A percentile compares a stretch with the other conserved stretches of the same genome.
phyloP scores from a whole-genome alignment of 139 green algal species.

The Chlorella sorokiniana region DNA sequence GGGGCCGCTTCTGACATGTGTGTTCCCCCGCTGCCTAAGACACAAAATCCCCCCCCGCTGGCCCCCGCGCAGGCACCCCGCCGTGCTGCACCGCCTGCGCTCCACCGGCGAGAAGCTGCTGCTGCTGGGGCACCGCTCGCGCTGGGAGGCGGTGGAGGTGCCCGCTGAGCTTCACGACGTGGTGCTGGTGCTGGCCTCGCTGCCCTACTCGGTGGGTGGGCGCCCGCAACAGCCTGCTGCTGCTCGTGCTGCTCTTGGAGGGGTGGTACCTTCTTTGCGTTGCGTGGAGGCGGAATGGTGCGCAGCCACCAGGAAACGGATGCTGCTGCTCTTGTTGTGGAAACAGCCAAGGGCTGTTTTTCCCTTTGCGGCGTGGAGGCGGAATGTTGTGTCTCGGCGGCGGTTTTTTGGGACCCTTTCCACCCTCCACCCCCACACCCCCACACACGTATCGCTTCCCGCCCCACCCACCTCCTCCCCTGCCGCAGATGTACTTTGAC shows the following conservation, averaged over 20 bases:
- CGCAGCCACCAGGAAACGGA: too few relatives aligned
- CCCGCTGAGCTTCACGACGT: not conserved
- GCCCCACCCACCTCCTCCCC: not conserved
- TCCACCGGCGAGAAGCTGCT: slow-evolving; percentile 25
- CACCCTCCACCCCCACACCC: not conserved
- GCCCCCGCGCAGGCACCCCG: slow-evolving; percentile 10
- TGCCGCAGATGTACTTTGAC: slow-evolving; percentile 20
- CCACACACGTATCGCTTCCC: not conserved
- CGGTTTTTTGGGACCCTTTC: not conserved
- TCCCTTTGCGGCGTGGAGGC: not conserved
- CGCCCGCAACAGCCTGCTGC: too few relatives aligned
- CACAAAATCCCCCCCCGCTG: not conserved
- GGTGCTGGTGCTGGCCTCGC: slow-evolving; percentile 25
- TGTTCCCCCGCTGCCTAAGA: too few relatives aligned
- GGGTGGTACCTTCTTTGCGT: not conserved
- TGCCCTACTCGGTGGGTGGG: slow-evolving; percentile 7
- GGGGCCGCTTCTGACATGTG: too few relatives aligned
- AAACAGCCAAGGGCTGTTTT: too few relatives aligned
- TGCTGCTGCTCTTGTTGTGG: not conserved
- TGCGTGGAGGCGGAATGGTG: too few relatives aligned
- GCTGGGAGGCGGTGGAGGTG: slow-evolving; percentile 12
- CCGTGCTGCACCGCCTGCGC: slow-evolving; percentile 17
- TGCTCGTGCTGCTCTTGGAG: not conserved
- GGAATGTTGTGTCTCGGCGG: not conserved
- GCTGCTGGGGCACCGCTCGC: slow-evolving; percentile 21